phyloP scores from a whole-genome alignment of 257 asterid genomes.

The Thymus quinquecostatus region DNA sequence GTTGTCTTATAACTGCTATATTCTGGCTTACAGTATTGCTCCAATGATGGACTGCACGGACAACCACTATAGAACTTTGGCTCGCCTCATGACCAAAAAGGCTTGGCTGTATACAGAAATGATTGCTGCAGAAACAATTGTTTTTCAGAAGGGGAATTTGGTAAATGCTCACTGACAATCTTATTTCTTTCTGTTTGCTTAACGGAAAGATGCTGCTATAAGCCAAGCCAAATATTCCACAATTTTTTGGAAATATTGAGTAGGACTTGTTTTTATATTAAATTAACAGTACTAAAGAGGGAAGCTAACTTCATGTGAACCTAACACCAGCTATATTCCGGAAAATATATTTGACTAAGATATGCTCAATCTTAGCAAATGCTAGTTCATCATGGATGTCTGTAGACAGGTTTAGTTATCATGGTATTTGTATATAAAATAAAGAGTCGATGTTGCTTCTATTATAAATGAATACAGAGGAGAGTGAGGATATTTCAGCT shows the following conservation, averaged over 20 bases:
- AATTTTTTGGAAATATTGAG: not conserved
- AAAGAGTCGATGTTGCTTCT: no score
- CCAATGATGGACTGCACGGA: slow-evolving; percentile 99
- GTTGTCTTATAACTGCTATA: slow-evolving; percentile 15
- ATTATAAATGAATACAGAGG: no score
- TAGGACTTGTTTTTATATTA: slow-evolving; percentile 1
- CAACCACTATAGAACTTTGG: slow-evolving; percentile 88
- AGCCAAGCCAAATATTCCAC: slow-evolving; percentile 16
- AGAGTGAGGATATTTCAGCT: no score
- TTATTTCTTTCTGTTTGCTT: slow-evolving; percentile 13
- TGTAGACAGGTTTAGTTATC: no score
- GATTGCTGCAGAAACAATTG: slow-evolving; percentile 98
- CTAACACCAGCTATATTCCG: not conserved
- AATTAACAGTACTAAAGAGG: not conserved
- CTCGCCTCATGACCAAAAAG: slow-evolving; percentile 78
- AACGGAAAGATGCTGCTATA: slow-evolving; percentile 11
- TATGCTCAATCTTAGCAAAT: no score
- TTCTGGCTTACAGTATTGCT: slow-evolving; percentile 65
- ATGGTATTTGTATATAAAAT: no score
- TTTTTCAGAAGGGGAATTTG: slow-evolving; percentile 81
- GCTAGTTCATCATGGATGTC: no score
- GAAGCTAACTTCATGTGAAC: not conserved
- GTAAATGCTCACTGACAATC: slow-evolving; percentile 42
- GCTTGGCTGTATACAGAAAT: slow-evolving; percentile 96
- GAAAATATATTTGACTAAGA: no score